These are phyloP conservation scores for Phytophthora tentaculata DNA, from an alignment of 352 stramenopile genomes.

Conservation along the genomic window DNA sequence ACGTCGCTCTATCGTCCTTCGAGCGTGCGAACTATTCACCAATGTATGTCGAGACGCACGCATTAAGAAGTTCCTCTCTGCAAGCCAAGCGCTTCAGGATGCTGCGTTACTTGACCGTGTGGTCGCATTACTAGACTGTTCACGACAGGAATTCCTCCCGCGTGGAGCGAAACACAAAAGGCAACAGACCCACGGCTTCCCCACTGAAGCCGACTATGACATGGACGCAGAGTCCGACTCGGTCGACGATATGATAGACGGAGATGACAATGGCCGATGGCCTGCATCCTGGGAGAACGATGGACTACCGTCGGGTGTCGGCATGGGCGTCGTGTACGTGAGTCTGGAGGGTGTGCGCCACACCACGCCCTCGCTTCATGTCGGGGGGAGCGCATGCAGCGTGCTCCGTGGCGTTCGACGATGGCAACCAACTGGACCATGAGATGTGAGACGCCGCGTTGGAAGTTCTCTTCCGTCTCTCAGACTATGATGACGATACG, in stretches of 20 bases:
- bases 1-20: slow-evolving; percentile 62
- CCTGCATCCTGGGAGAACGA: slow-evolving; percentile 82
- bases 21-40: slow-evolving; percentile 65
- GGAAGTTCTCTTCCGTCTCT: slow-evolving; percentile 78
- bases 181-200: slow-evolving; percentile 33
- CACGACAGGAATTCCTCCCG: slow-evolving; percentile 56
- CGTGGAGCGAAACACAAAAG: slow-evolving; percentile 34
- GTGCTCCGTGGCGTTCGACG: slow-evolving; percentile 34
- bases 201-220: slow-evolving; percentile 52
- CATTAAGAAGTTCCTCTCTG: slow-evolving; percentile 49
- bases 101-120: slow-evolving; percentile 56
- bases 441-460: slow-evolving; percentile 79
- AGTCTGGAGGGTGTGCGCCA: slow-evolving; percentile 70
- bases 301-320: slow-evolving; percentile 63
- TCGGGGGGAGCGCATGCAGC: slow-evolving; percentile 34
- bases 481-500: slow-evolving; percentile 60
- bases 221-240: slow-evolving; percentile 51
- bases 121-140: slow-evolving; percentile 57
- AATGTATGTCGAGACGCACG: slow-evolving; percentile 63
- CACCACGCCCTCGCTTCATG: slow-evolving; percentile 38
- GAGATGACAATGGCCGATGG: slow-evolving; percentile 65
- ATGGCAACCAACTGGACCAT: slow-evolving; percentile 65
- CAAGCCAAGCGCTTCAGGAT: slow-evolving; percentile 53
- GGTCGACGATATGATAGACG: slow-evolving; percentile 59
- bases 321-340: slow-evolving; percentile 84